phyloP scores from a whole-genome alignment of 441 rosid species.

The Populus trichocarpa region DNA sequence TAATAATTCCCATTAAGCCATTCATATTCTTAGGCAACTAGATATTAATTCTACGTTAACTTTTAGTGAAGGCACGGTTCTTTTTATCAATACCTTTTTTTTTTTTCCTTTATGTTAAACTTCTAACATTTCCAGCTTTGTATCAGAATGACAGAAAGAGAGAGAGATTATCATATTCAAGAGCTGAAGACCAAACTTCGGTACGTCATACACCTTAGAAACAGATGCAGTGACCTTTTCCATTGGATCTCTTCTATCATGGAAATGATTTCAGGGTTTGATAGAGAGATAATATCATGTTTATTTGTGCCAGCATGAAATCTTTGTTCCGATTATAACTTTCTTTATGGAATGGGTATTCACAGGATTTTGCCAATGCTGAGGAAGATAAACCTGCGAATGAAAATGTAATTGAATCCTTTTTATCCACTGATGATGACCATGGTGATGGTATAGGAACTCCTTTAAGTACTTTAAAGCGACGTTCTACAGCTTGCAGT shows the following conservation, averaged over 20 bases:
- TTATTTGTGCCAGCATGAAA: not conserved
- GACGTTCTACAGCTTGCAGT: not conserved
- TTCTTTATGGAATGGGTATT: conserved; percentile 13
- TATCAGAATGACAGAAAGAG: conserved; percentile 17
- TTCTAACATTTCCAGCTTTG: not conserved
- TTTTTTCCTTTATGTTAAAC: not conserved
- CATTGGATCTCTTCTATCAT: not conserved
- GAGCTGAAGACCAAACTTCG: conserved; percentile 1
- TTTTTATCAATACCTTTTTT: not conserved
- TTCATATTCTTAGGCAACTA: not conserved
- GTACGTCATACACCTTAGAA: conserved; percentile 5
- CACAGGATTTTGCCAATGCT: conserved; percentile 23
- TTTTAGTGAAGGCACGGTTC: not conserved
- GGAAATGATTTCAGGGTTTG: not conserved
- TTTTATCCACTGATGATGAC: conserved; percentile 29
- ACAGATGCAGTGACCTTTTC: not conserved
- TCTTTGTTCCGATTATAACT: not conserved
- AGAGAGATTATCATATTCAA: conserved; percentile 1
- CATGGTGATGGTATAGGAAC: conserved; percentile 20
- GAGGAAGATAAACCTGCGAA: conserved; percentile 29
- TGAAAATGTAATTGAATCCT: conserved; percentile 34
- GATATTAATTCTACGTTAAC: not conserved
- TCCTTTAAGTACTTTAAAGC: conserved; percentile 1
- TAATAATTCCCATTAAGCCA: not conserved
- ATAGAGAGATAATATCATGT: not conserved